Conservation (phyloP, 371 early-diverging fungal genomes). For the Nematocida major region DNA sequence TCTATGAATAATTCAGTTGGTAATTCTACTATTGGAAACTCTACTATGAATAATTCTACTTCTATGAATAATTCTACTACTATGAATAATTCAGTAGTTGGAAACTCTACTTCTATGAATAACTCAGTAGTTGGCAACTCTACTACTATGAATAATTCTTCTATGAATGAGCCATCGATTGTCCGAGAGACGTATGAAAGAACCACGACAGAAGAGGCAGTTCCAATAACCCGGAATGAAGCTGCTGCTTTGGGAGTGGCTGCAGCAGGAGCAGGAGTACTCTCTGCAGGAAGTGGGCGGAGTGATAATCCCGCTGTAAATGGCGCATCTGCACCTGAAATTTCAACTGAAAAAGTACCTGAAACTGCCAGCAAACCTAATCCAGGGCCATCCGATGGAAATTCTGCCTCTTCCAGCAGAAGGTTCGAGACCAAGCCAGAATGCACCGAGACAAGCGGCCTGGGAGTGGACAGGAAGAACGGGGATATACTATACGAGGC, state of each 20-base stretch:
- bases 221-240: neutral
- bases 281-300: neutral
- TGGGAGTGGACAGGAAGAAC: slow-evolving; percentile 3
- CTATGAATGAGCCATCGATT: neutral
- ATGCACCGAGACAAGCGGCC: neutral
- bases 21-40: neutral
- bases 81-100: no score
- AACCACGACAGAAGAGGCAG: slow-evolving; percentile 11
- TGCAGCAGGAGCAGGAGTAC: neutral
- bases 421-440: slow-evolving; percentile 23
- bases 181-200: neutral
- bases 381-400: neutral
- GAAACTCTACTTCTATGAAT: no score
- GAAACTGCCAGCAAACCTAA: neutral
- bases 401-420: neutral
- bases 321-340: neutral
- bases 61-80: neutral
- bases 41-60: neutral
- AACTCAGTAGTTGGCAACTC: no score
- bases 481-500: slow-evolving; percentile 40
- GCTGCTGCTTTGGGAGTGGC: slow-evolving; percentile 6
- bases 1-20: neutral
- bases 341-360: neutral
- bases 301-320: neutral
- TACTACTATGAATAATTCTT: neutral